Percentiles rank a stretch among this genome's conserved stretches.
Conservation (phyloP, 495 filamentous ascomycete genomes). For the Penicillium simplicissimum region DNA sequence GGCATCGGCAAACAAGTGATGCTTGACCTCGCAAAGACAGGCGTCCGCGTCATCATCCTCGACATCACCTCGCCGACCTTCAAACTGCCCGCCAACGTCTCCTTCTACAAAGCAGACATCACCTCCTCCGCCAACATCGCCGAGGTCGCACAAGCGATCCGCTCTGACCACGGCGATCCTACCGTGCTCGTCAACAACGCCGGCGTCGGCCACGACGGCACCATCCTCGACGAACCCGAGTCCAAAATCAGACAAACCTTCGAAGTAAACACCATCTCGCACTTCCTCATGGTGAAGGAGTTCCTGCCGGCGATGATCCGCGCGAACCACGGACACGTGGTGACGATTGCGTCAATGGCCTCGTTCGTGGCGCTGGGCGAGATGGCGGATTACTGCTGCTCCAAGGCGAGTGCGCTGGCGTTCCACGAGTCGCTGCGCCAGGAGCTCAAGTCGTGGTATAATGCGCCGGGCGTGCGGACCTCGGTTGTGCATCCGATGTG, state of each 20-base stretch:
- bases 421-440: conserved; percentile 54
- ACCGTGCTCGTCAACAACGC: conserved; percentile 65
- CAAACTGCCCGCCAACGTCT: conserved; percentile 40
- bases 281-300: conserved; percentile 58
- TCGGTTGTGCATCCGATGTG: conserved; percentile 47
- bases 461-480: conserved; percentile 45
- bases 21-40: conserved; percentile 45
- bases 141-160: conserved; percentile 46
- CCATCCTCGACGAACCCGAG: conserved; percentile 51
- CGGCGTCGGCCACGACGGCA: conserved; percentile 48
- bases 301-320: conserved; percentile 63
- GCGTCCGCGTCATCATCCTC: conserved; percentile 52
- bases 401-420: conserved; percentile 57
- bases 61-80: conserved; percentile 47
- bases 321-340: conserved; percentile 60
- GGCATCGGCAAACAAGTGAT: conserved; percentile 57
- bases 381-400: conserved; percentile 55
- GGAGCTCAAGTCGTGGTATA: conserved; percentile 45
- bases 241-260: conserved; percentile 51
- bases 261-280: conserved; percentile 60
- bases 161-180: conserved; percentile 47
- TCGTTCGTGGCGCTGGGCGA: conserved; percentile 51
- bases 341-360: conserved; percentile 57
- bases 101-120: conserved; percentile 55
- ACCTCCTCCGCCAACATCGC: conserved; percentile 48